Evolutionary conservation across 352 stramenopile species (phyloP), one percentile per base, ranked within the genome.

Genomic region (Peronosclerospora sorghi): DNA sequence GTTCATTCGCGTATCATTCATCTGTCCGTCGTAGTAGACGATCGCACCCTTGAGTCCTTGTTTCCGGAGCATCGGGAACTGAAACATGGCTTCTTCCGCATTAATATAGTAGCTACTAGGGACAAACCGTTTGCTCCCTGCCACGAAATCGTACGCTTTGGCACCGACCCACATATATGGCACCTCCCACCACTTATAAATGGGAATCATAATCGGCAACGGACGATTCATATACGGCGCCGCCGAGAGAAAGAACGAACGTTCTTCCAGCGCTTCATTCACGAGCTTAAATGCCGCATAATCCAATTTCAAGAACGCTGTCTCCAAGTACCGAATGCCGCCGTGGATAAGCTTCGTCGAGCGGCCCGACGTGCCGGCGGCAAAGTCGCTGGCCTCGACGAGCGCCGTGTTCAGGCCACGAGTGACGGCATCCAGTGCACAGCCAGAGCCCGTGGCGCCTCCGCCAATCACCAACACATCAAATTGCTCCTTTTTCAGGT

Each of bases 331-430:
- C 5, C 91, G 83, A 47, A 97, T 95, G 45, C 91, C 91, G 35
- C 91, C 91, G 66, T 97, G 91, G 53, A 97, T 96, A 32, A 97
- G 83, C 70, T 97, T 97, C 35, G 91, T 97, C 19, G 85, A 96
- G 48, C 91, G 72, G 9, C 85, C 83, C 0, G 86, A 96, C 18
- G 91, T 97, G 45, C 91, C 91, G 0, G 86, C 77, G 14, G 76
- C 84, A 60, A 97, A 97, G 65, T 97, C 91, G 41, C 79, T 73
- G 19, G 78, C 77, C 42, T 97, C 91, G 9, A 97, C 80, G 8
- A 97, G 71, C 5, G 88, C 91, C 28, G 88, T 94, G 55, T 94
- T 95, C 29, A 97, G 79, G 8, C 91, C 91, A 41, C 90, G 81
- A 34, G 87, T 96, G 32, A 86, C 68, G 2, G 89, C 89, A 42